phyloP scores from a whole-genome alignment of 2,329 filamentous ascomycete genomes.

The Cladosporium cucumerinum region DNA sequence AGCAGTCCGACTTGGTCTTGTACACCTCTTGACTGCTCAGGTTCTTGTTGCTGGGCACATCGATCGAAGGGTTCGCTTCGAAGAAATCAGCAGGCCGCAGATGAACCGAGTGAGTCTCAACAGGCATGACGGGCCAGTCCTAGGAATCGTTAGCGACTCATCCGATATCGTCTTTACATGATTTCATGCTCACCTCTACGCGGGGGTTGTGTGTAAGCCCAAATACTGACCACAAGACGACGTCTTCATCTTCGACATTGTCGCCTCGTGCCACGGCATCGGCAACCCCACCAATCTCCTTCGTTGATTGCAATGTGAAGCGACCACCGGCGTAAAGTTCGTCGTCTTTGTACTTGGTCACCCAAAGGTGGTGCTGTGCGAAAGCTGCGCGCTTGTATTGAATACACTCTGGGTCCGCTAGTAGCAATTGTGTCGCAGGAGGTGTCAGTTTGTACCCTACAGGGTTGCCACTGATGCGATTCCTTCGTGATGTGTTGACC shows the following conservation, averaged over 20 bases:
- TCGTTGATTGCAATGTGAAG: constrained; percentile 46
- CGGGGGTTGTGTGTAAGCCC: constrained; percentile 52
- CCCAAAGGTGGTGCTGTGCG: constrained; percentile 42
- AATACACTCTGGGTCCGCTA: constrained; percentile 45
- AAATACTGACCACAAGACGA: constrained; percentile 51
- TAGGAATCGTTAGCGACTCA: constrained; percentile 28
- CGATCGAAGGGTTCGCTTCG: constrained; percentile 50
- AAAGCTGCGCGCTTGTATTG: constrained; percentile 48
- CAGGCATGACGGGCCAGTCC: constrained; percentile 52
- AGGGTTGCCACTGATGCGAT: constrained; percentile 45
- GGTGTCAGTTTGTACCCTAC: constrained; percentile 51
- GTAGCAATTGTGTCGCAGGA: constrained; percentile 48
- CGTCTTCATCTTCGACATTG: constrained; percentile 44
- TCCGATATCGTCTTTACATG: constrained; percentile 39
- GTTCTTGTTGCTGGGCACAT: constrained; percentile 42
- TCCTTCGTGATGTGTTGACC: constrained; percentile 46
- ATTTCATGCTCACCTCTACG: constrained; percentile 37
- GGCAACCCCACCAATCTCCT: constrained; percentile 42
- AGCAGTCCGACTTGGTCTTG: not conserved
- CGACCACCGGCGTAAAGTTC: constrained; percentile 51
- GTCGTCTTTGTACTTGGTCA: constrained; percentile 46
- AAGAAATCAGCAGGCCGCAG: constrained; percentile 55
- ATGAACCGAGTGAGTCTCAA: constrained; percentile 47
- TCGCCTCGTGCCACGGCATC: constrained; percentile 45
- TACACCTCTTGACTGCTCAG: constrained; percentile 1